A percentile compares a stretch with the other conserved stretches of the same genome.
phyloP scores from a whole-genome alignment of 805 yeast species.

The Candida maltosa region DNA sequence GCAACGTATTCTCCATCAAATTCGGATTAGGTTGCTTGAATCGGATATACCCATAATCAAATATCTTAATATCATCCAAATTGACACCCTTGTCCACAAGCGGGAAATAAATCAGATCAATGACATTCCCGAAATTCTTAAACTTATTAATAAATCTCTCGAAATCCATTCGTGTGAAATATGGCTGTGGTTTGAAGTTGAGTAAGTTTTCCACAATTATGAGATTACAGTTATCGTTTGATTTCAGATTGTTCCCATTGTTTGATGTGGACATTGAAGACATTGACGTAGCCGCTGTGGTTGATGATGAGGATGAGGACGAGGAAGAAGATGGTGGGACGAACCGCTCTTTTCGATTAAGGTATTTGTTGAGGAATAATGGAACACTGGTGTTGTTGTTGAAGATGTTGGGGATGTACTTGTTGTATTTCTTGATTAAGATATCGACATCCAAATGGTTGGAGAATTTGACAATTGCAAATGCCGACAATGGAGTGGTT shows the following conservation, averaged over 20 bases:
- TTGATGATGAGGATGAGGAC: not conserved
- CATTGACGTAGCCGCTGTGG: not conserved
- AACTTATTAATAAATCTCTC: conserved; percentile 43
- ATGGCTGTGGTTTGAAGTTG: conserved; percentile 45
- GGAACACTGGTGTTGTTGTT: conserved; percentile 25
- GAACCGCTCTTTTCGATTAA: conserved; percentile 61
- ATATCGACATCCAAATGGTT: conserved; percentile 34
- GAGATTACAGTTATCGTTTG: conserved; percentile 10
- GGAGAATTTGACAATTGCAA: conserved; percentile 29
- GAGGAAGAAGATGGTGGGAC: not conserved
- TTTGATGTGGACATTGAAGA: not conserved
- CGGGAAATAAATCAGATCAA: conserved; percentile 56
- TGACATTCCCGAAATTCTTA: conserved; percentile 36
- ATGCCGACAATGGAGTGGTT: conserved; percentile 12
- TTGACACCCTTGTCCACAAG: conserved; percentile 7
- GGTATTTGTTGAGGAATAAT: conserved; percentile 59
- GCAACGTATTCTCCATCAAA: conserved; percentile 45
- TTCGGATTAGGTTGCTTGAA: conserved; percentile 21
- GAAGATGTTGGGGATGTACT: conserved; percentile 16
- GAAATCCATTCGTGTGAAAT: conserved; percentile 38
- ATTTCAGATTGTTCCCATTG: conserved; percentile 1
- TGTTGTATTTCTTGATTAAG: conserved; percentile 16
- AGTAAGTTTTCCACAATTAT: conserved; percentile 42
- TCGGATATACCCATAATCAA: conserved; percentile 53
- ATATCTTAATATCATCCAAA: conserved; percentile 19